These are phyloP conservation scores for Mitragyna speciosa DNA, from an alignment of 257 asterid species.

Conservation along the genomic window DNA sequence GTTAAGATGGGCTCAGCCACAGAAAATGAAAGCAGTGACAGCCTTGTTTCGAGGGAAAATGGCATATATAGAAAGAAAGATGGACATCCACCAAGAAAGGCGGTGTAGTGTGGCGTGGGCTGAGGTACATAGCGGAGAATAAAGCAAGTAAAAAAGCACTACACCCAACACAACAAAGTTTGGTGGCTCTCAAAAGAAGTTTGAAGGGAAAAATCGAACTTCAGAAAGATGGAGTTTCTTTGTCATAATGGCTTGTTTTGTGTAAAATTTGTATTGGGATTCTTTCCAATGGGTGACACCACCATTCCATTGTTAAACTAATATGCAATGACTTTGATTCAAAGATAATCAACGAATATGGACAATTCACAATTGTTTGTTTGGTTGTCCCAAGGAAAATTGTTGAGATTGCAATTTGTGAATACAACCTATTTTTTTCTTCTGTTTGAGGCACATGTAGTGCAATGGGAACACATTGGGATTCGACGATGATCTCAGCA, in stretches of 20 bases:
- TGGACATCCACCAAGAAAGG: slow-evolving; percentile 32
- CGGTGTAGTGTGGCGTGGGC: slow-evolving; percentile 14
- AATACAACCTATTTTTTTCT: not conserved
- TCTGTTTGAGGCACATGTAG: slow-evolving; percentile 21
- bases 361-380: not conserved
- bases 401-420: not conserved
- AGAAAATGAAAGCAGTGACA: slow-evolving; percentile 25
- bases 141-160: slow-evolving; percentile 24
- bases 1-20: slow-evolving; percentile 24
- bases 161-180: slow-evolving; percentile 18
- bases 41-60: slow-evolving; percentile 32
- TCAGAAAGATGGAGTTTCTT: slow-evolving; percentile 26
- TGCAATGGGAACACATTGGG: slow-evolving; percentile 27
- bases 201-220: not conserved
- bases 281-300: slow-evolving; percentile 20
- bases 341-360: slow-evolving; percentile 21
- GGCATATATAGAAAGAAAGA: slow-evolving; percentile 21
- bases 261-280: slow-evolving; percentile 10
- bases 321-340: slow-evolving; percentile 6
- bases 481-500: slow-evolving; percentile 22
- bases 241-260: slow-evolving; percentile 20
- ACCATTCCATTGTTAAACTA: not conserved
- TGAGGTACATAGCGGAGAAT: slow-evolving; percentile 25
- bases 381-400: slow-evolving; percentile 10
- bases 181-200: slow-evolving; percentile 21